phyloP scores from a whole-genome alignment of 805 yeast genomes.

The Lipomyces kockii region DNA sequence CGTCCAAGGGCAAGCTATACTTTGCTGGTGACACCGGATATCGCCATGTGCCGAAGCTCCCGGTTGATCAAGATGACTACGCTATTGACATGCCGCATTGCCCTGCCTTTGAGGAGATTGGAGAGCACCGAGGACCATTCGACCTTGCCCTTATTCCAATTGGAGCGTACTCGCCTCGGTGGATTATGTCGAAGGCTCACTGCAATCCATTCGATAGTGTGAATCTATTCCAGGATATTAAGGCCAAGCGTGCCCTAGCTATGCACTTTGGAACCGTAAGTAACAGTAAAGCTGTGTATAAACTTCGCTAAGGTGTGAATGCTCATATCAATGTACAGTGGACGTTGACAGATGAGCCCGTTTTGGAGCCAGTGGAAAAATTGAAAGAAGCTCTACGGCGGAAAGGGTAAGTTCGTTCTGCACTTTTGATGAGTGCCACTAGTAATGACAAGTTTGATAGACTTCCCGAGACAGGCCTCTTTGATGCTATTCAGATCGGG shows the following conservation, averaged over 20 bases:
- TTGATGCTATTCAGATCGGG: conserved; percentile 26
- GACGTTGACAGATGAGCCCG: conserved; percentile 28
- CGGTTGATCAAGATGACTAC: conserved; percentile 24
- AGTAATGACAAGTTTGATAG: neutral
- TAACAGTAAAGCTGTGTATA: neutral
- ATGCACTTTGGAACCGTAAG: conserved; percentile 33
- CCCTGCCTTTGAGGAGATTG: conserved; percentile 31
- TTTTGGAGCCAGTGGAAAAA: conserved; percentile 27
- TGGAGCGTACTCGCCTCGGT: conserved; percentile 35
- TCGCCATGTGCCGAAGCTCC: conserved; percentile 29
- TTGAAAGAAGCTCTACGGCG: conserved; percentile 22
- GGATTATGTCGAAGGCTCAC: conserved; percentile 32
- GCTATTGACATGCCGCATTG: conserved; percentile 27
- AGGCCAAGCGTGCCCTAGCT: conserved; percentile 28
- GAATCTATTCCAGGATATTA: conserved; percentile 24
- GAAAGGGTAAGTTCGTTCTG: conserved; percentile 5
- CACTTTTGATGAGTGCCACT: neutral
- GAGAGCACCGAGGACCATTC: conserved; percentile 30
- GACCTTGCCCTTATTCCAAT: conserved; percentile 31
- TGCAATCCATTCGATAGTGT: conserved; percentile 29
- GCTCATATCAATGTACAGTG: conserved; percentile 4
- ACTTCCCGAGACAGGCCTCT: conserved; percentile 19
- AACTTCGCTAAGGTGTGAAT: neutral
- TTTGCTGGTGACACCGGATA: conserved; percentile 76
- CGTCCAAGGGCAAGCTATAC: conserved; percentile 15